Evolutionary conservation across 352 stramenopile species (phyloP).

Genomic region (Pythium insidiosum): DNA sequence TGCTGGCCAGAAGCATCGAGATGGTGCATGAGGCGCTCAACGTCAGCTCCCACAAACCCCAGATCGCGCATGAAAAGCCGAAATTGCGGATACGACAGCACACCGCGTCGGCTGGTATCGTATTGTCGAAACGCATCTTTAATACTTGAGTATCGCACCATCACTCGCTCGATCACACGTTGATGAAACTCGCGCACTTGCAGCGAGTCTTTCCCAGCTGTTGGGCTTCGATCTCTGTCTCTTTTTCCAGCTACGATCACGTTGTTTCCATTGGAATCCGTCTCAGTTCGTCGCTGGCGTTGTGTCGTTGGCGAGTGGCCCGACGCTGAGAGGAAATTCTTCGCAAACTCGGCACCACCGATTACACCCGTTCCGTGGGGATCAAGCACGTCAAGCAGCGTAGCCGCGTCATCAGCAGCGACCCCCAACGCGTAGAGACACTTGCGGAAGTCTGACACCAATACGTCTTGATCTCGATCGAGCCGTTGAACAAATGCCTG

Average conservation of each 20-base stretch:
- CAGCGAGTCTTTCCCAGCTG: neutral
- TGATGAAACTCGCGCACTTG: constrained; percentile 25
- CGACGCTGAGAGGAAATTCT: constrained; percentile 13
- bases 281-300: neutral
- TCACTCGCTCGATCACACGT: constrained; percentile 45
- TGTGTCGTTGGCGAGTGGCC: neutral
- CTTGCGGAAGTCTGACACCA: constrained; percentile 30
- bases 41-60: constrained; percentile 37
- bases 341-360: constrained; percentile 12
- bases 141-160: constrained; percentile 39
- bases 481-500: no score
- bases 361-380: constrained; percentile 8
- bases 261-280: neutral
- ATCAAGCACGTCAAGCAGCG: constrained; percentile 23
- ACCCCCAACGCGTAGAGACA: constrained; percentile 27
- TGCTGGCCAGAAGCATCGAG: constrained; percentile 26
- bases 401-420: constrained; percentile 17
- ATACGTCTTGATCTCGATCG: no score
- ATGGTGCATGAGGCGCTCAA: constrained; percentile 38
- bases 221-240: no score
- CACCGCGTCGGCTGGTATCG: constrained; percentile 33
- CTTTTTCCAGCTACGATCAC: no score
- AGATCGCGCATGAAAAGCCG: constrained; percentile 41
- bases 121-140: constrained; percentile 67
- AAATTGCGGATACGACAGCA: constrained; percentile 38